Percentiles rank a stretch among this genome's conserved stretches.
Evolutionary conservation across 2,329 filamentous ascomycete species (phyloP).

Genomic region (Colletotrichum salicis): DNA sequence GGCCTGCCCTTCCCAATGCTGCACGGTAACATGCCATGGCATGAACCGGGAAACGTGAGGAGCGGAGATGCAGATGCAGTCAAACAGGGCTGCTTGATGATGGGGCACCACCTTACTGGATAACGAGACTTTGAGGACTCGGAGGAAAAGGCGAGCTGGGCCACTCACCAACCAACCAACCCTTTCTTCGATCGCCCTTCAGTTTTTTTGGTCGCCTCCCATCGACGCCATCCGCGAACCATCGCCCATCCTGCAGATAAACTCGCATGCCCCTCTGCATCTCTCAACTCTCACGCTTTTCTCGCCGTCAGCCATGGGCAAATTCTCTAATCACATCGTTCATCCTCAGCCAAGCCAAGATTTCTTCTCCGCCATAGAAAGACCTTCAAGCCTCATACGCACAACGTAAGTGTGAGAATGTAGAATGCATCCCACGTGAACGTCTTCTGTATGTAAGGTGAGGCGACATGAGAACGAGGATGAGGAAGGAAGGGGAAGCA

Average conservation of each 20-base stretch:
- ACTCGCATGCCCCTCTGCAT: conserved; percentile 25
- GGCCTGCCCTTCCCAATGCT: background rate
- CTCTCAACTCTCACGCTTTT: conserved; percentile 3
- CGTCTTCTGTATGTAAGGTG: background rate
- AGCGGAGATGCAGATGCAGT: conserved; percentile 23
- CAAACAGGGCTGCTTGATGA: conserved; percentile 46
- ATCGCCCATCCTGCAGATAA: conserved; percentile 22
- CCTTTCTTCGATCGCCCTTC: background rate
- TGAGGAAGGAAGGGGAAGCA: background rate
- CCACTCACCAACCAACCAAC: background rate
- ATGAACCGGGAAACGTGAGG: conserved; percentile 21
- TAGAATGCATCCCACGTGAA: conserved; percentile 8
- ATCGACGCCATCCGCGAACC: conserved; percentile 19
- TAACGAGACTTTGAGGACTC: background rate
- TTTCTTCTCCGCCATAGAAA: background rate
- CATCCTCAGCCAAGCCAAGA: background rate
- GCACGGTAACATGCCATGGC: conserved; percentile 21
- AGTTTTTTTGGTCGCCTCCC: background rate
- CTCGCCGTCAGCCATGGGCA: background rate
- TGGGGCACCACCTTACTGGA: conserved; percentile 56
- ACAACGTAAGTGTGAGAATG: background rate
- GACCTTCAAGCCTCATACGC: background rate
- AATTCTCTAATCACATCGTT: background rate
- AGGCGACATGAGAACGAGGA: background rate
- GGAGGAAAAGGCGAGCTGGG: background rate